Conservation (phyloP, 108 stramenopile species). For the Nannochloropsis gaditana region DNA sequence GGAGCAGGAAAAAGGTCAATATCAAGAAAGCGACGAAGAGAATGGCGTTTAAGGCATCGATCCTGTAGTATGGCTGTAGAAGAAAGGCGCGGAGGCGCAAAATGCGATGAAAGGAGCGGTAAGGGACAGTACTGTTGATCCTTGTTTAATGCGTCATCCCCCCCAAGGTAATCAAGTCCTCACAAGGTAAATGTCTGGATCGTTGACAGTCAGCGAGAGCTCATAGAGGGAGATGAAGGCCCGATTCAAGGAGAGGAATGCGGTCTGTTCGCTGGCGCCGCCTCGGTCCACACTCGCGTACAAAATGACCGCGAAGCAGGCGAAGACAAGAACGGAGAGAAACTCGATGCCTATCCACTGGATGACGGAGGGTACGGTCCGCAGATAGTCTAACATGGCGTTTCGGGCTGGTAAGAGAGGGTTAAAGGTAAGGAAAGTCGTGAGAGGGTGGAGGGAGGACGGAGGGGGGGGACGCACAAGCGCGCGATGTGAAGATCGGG, state of each 20-base stretch:
- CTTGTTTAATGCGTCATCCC: too few relatives aligned
- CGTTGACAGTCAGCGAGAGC: not conserved
- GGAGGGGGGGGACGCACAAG: too few relatives aligned
- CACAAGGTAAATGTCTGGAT: not conserved
- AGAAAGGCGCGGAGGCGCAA: not conserved
- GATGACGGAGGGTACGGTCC: not conserved
- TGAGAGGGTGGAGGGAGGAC: not conserved
- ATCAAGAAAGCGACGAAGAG: slow-evolving; percentile 3
- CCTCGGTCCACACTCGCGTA: not conserved
- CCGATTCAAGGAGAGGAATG: not conserved
- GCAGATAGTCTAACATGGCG: not conserved
- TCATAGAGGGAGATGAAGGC: slow-evolving; percentile 1
- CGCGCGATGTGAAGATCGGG: too few relatives aligned
- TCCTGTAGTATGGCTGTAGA: not conserved
- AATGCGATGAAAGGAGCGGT: not conserved
- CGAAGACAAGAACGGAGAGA: not conserved
- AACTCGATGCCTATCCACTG: not conserved
- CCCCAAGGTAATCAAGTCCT: not conserved
- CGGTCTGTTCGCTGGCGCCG: not conserved
- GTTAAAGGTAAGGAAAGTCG: not conserved
- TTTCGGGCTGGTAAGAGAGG: not conserved
- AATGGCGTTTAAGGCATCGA: not conserved
- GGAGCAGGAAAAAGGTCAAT: not conserved
- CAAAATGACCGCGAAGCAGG: not conserved
- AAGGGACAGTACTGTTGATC: not conserved